Conservation (phyloP, 1,284 basidiomycete genomes). For the Cutaneotrichosporon cutaneum region DNA sequence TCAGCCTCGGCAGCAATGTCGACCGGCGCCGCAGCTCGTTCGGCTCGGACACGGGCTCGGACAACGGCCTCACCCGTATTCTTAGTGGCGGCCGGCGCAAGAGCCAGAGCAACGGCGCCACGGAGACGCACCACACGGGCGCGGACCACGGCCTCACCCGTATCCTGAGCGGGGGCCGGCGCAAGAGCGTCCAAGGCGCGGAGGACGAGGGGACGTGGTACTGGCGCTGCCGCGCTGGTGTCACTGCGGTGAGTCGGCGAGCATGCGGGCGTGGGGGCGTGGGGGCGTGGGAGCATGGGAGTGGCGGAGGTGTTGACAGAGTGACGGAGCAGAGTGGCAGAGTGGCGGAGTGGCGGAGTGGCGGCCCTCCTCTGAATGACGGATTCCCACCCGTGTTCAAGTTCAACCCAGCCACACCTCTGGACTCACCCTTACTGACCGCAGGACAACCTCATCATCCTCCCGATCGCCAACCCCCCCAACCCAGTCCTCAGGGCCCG, state of each 20-base stretch:
- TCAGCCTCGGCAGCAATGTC: conserved; percentile 30
- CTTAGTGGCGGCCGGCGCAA: conserved; percentile 33
- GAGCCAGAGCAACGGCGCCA: conserved; percentile 27
- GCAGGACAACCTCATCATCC: conserved; percentile 43
- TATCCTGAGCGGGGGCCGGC: conserved; percentile 35
- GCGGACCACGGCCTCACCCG: conserved; percentile 24
- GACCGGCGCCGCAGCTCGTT: conserved; percentile 33
- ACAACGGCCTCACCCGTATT: conserved; percentile 34
- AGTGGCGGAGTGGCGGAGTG: no score
- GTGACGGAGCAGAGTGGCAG: no score
- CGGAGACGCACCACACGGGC: background rate
- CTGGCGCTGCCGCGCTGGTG: conserved; percentile 47
- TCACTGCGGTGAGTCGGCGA: conserved; percentile 38
- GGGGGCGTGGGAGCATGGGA: background rate
- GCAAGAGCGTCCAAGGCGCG: conserved; percentile 15
- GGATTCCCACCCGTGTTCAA: no score
- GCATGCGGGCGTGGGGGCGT: no score
- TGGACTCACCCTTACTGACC: no score
- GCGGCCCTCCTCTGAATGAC: no score
- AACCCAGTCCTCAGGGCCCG: conserved; percentile 38
- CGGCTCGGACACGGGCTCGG: conserved; percentile 24
- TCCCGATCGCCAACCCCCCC: conserved; percentile 40
- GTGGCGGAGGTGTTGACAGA: background rate
- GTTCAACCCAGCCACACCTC: no score
- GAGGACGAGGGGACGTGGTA: conserved; percentile 41